Conservation (phyloP, 371 early-diverging fungal genomes). For the Haplosporangium sp. region DNA sequence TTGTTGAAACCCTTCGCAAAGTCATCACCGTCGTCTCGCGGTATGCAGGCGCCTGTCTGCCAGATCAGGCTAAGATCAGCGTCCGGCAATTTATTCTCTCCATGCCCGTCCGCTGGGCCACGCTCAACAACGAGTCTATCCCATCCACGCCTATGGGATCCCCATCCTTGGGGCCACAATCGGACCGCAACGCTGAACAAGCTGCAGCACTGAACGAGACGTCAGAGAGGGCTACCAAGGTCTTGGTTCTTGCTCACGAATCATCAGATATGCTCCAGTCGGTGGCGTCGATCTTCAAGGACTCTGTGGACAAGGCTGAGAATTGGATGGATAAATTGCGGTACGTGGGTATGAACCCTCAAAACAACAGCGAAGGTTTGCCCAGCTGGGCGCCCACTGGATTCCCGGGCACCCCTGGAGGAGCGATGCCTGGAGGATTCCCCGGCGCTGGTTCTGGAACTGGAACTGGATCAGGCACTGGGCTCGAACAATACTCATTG, state of each 20-base stretch:
- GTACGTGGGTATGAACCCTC: constrained; percentile 61
- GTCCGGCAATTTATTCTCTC: constrained; percentile 88
- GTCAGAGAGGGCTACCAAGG: constrained; percentile 70
- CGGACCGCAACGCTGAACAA: constrained; percentile 46
- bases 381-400: constrained; percentile 54
- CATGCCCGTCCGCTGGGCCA: constrained; percentile 86
- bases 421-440: constrained; percentile 48
- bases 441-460: constrained; percentile 18
- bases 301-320: constrained; percentile 86
- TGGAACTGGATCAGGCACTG: constrained; percentile 17
- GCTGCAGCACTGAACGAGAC: constrained; percentile 64
- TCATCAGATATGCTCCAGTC: constrained; percentile 84
- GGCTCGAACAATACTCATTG: constrained; percentile 50
- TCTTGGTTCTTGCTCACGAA: constrained; percentile 84
- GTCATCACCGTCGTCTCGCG: constrained; percentile 89
- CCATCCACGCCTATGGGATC: constrained; percentile 54
- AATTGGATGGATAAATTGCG: constrained; percentile 73
- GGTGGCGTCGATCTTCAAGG: constrained; percentile 80
- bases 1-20: constrained; percentile 87
- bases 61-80: constrained; percentile 83
- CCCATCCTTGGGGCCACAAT: constrained; percentile 60
- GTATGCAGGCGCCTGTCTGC: constrained; percentile 89
- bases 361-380: constrained; percentile 48
- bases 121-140: constrained; percentile 58
- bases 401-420: constrained; percentile 29